Conservation (phyloP, 306 rosid species). For the Benincasa hispida region DNA sequence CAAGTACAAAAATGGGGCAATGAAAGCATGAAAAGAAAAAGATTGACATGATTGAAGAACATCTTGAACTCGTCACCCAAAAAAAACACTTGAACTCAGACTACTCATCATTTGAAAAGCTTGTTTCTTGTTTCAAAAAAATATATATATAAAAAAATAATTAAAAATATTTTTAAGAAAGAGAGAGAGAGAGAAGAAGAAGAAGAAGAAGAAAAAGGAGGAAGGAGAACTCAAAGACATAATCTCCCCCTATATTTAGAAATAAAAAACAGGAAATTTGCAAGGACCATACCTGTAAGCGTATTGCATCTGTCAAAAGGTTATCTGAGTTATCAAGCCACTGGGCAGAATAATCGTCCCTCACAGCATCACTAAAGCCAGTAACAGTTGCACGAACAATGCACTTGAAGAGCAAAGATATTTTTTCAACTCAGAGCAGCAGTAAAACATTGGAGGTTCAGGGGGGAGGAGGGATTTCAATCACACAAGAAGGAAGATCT, state of each 20-base stretch:
- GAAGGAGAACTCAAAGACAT: neutral
- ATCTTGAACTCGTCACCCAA: too few relatives aligned
- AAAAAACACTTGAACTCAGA: neutral
- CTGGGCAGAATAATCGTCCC: conserved; percentile 19
- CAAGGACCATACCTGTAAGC: conserved; percentile 47
- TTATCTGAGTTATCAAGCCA: conserved; percentile 26
- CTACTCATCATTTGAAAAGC: neutral
- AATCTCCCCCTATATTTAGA: neutral
- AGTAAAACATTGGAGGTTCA: neutral
- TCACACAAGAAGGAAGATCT: neutral
- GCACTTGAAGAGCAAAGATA: conserved; percentile 47
- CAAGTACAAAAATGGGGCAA: neutral
- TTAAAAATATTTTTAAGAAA: too few relatives aligned
- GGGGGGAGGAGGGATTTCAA: neutral
- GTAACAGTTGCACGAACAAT: conserved; percentile 62
- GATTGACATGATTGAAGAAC: neutral
- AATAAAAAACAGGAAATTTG: neutral
- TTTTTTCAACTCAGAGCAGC: neutral
- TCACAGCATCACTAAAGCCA: conserved; percentile 31
- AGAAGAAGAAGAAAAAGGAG: neutral
- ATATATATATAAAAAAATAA: too few relatives aligned
- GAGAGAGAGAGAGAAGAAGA: too few relatives aligned
- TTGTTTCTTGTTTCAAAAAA: too few relatives aligned
- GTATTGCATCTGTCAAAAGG: conserved; percentile 67
- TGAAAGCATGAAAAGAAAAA: neutral